Evolutionary conservation across 257 asterid genomes (phyloP), one percentile per base, ranked within the genome.

Genomic region (Primulina tabacum): DNA sequence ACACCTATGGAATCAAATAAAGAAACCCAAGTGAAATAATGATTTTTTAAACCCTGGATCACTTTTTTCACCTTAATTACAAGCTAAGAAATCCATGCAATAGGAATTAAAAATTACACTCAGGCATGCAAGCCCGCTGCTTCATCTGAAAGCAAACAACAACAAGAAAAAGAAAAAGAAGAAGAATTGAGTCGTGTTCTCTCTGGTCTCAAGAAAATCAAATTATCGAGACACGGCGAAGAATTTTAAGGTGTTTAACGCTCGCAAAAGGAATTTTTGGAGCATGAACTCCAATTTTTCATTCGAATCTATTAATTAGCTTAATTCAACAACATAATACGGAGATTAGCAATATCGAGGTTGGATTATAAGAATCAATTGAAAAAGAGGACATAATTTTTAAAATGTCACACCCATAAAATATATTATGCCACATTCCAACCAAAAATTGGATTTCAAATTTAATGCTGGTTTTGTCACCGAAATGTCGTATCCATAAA

Each of bases 1-100:
- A 43, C 71, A 68, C 60, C 65, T 38, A 71, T 60, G 30, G 32
- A 10, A 35, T 28, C 63, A 71, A 74, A 50, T 26, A 62, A 47
- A 71, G 14, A 62, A 17, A n/a, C 50, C 33, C 38, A 38, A 55
- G 16, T 12, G 56, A 47, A 1, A 47, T 20, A 47, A 16, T 47
- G 20, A 12, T 47, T 47, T 47, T 43, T 47, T 47, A 7, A 47
- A 14, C 56, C 26, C 1, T 24, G 26, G 26, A 24, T 24, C 26
- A 24, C 26, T 24, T 24, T 24, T 24, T 0, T 24, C 56, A 16
- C 56, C 8, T 47, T 16, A 16, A 47, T 14, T 16, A 47, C 20
- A 16, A 47, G 53, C 6, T 3, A 4, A 14, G 18, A 47, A 14
- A 16, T 16, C 56, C 56, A 14, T 8, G 56, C 14, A 14, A 12